Percentiles rank a stretch among this genome's conserved stretches.
Conservation (phyloP, 2,329 filamentous ascomycete species). For the Arachnomyces sp. region DNA sequence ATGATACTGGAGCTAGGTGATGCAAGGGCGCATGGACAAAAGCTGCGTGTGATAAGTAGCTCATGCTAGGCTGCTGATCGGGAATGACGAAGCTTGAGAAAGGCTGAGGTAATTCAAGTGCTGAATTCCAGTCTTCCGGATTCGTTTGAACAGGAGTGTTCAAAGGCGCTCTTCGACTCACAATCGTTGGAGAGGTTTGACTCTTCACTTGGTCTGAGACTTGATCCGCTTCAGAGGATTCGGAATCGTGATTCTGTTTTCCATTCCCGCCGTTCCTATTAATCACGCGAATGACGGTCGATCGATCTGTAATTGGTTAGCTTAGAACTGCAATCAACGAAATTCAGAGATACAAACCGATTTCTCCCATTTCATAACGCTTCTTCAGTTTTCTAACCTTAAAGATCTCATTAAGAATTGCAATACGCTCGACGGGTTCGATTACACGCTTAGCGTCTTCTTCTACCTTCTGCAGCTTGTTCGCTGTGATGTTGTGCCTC, state of each 20-base stretch:
- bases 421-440: constrained; percentile 26
- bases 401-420: constrained; percentile 36
- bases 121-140: constrained; percentile 10
- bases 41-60: constrained; percentile 21
- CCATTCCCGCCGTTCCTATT: constrained; percentile 26
- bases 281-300: constrained; percentile 29
- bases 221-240: constrained; percentile 15
- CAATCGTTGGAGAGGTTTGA: constrained; percentile 17
- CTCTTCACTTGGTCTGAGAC: constrained; percentile 21
- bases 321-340: neutral
- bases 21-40: too few relatives aligned
- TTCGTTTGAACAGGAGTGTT: constrained; percentile 14
- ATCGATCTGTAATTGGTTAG: constrained; percentile 20
- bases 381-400: constrained; percentile 33
- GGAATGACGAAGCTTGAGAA: constrained; percentile 11
- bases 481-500: constrained; percentile 26
- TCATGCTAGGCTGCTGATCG: constrained; percentile 6
- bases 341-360: constrained; percentile 23
- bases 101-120: constrained; percentile 20
- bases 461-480: constrained; percentile 33
- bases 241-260: constrained; percentile 25
- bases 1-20: too few relatives aligned
- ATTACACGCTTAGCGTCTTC: constrained; percentile 32
- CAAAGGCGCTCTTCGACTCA: constrained; percentile 21
- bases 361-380: constrained; percentile 32